Base-by-base conservation (phyloP, 495 filamentous ascomycete genomes). In the Daldinia childiae region DNA sequence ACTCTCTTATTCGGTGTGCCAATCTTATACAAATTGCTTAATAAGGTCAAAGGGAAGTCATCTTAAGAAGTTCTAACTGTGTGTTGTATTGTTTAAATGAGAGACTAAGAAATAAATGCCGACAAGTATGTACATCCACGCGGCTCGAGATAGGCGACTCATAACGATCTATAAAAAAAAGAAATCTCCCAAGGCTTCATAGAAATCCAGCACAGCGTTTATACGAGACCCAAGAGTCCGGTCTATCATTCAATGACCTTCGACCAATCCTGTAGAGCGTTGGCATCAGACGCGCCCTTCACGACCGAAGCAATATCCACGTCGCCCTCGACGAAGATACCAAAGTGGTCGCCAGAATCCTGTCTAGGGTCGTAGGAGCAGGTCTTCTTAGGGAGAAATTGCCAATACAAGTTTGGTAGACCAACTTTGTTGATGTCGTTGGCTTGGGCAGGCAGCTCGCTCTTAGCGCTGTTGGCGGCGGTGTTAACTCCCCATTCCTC, bases 401-500 rank as follows among this genome's bases (percentile, higher is more conserved):
- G 73, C 75, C 73, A 76, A 54, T 77, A 77, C 41, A 74, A 17
- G 62, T 57, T 68, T 5, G 75, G 75, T 0, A 77, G 9, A 43
- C 73, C 73, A 21, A 21, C 70, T 51, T 64, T 66, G 26, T 71
- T 62, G 41, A 77, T 67, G 19, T 77, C 73, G 30, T 57, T 45
- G n/a, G 73, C 68, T 54, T 77, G 65, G 27, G 75, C 75, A 8
- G 66, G 65, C 32, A 72, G 68, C 69, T 77, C 73, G 29, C 54
- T 66, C 59, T 60, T 54, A 12, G 68, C 30, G 41, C 58, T 45
- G 59, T 26, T 58, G 19, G 59, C 59, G 11, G 52, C 54, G 2
- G 64, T 65, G 27, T 69, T 64, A 39, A 78, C 74, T 24, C 76
- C 76, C 76, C 74, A 77, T 51, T 78, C 76, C 55, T 78, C 76